phyloP scores from a whole-genome alignment of 2,329 filamentous ascomycete genomes.

The Phoma herbarum region DNA sequence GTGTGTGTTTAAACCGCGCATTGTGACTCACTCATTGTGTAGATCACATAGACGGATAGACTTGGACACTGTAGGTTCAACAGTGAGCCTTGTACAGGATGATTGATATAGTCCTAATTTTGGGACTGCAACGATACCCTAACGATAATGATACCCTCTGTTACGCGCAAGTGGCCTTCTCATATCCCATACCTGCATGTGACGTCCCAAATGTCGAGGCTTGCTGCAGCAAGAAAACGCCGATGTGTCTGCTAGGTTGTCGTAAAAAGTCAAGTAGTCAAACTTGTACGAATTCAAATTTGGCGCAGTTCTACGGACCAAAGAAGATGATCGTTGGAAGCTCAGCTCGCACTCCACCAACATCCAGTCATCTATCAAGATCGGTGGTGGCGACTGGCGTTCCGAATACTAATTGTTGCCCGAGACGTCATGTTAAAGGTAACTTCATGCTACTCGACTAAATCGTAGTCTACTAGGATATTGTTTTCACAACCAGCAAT shows the following conservation, averaged over 20 bases:
- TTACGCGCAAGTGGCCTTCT: background rate
- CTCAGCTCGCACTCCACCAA: background rate
- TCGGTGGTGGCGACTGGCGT: background rate
- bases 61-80: background rate
- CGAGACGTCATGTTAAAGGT: background rate
- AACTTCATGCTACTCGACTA: background rate
- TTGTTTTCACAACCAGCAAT: background rate
- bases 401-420: background rate
- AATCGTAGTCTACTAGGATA: too few relatives aligned
- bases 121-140: conserved; percentile 9
- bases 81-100: background rate
- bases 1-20: background rate
- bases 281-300: background rate
- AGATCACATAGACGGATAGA: background rate
- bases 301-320: too few relatives aligned
- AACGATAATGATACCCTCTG: conserved; percentile 7
- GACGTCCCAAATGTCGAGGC: background rate
- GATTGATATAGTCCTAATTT: background rate
- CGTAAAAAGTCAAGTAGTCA: background rate
- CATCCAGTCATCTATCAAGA: background rate
- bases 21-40: background rate
- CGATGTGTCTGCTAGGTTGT: too few relatives aligned
- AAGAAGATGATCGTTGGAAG: background rate
- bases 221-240: background rate
- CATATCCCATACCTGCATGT: background rate